Base-by-base conservation (phyloP, 768 basidiomycete genomes). In the Cubamyces sp. region DNA sequence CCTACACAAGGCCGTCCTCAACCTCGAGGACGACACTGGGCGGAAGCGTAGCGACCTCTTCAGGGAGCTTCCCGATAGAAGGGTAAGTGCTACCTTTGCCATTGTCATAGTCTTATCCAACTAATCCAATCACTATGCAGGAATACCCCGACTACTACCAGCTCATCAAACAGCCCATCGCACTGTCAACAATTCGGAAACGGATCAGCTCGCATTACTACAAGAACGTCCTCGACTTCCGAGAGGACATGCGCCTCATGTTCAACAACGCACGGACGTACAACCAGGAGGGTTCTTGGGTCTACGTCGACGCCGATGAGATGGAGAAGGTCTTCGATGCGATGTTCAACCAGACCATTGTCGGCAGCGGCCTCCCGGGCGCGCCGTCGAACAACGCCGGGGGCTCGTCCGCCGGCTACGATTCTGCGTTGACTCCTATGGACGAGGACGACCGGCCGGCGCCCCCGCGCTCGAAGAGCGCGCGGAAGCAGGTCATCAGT, bases 271-370 rank as follows among this genome's bases (percentile, higher is more conserved):
- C 96, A 5, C 84, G 91, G 68, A 91, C 86, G 46, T 98, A 94
- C 80, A 98, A 98, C 73, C 88, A 91, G 74, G 94, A 96, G 75
- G 94, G 91, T 1, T 96, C 94, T 0, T 94, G 92, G 91, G 94
- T 97, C 40, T 96, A 95, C 75, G 81, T 91, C 62, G 94, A 96
- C 64, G 95, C 96, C 8, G 91, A 93, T 51, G 92, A 94, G 78
- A 93, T 96, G 91, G 91, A 96, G 76, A 91, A 90, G 71, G 87
- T 88, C 51, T 94, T 96, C 73, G 83, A 90, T 62, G 79, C 85
- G 26, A 79, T 87, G 9, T 93, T 88, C 69, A 82, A 86, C 45
- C 83, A 83, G 39, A 75, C 79, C 53, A 87, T 89, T 47, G 79
- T 76, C 15, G 89, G 88, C 21, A 87, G 84, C 43, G 90, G 88